Conservation (phyloP, 176 grass and related monocot species). For the Musa schizocarpa region DNA sequence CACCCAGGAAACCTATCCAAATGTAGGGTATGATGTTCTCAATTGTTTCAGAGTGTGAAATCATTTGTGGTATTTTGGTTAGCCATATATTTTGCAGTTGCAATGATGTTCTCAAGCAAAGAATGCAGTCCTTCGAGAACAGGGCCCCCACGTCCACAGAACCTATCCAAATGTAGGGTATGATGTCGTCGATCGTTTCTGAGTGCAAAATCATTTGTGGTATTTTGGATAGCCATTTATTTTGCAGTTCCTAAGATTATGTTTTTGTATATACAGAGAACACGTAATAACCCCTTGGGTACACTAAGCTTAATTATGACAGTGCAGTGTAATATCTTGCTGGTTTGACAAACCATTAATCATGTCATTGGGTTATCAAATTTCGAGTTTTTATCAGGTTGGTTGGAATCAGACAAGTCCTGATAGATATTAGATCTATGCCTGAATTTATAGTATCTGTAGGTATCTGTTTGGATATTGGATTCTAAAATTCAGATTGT, state of each 20-base stretch:
- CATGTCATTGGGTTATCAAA: too few species aligned
- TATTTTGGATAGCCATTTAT: neutral
- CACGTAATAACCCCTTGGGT: neutral
- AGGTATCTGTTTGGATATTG: too few species aligned
- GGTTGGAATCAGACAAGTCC: too few species aligned
- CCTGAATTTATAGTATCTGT: too few species aligned
- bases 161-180: slow-evolving; percentile 32
- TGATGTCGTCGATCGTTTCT: neutral
- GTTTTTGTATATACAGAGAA: neutral
- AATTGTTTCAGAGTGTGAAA: neutral
- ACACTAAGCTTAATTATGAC: neutral
- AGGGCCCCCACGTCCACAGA: slow-evolving; percentile 66
- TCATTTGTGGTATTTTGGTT: neutral
- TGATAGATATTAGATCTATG: too few species aligned
- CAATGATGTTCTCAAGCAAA: slow-evolving; percentile 47
- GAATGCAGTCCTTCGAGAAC: slow-evolving; percentile 58
- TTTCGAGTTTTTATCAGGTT: too few species aligned
- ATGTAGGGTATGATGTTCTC: slow-evolving; percentile 2
- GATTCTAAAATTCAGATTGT: too few species aligned
- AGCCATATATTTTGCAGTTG: too few species aligned
- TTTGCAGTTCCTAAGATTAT: neutral
- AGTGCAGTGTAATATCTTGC: neutral
- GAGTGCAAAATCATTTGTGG: neutral
- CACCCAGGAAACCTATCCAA: slow-evolving; percentile 63
- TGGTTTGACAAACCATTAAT: too few species aligned